Base-by-base conservation (phyloP, 106 monocot genomes). In the Platanthera guangdongensis region DNA sequence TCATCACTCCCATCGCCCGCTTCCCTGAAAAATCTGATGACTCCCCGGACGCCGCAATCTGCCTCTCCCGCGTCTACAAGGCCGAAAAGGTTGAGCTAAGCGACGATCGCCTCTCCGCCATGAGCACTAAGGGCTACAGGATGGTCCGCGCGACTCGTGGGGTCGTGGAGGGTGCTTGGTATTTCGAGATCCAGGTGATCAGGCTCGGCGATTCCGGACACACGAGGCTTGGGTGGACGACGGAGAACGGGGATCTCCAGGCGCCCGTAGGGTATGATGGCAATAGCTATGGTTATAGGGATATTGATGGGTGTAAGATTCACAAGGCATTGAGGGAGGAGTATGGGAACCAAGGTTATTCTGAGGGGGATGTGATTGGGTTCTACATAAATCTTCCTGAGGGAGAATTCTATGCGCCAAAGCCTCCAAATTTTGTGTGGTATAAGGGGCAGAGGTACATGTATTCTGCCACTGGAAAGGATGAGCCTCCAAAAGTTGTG, bases 81-180 rank as follows among this genome's bases (percentile, higher is more conserved):
- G 90, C 97, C n/a, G 97, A 97, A 68, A 82, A 84, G 65, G 83
- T 97, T 53, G 97, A 97, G 75, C 89, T 97, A 16, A 83, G 85
- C 45, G 94, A 97, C 10, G 93, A 91, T 75, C 90, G 97, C 64
- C 86, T 97, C 32, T 70, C 91, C 12, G 93, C 97, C 47, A 83
- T 81, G 68, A 88, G 91, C 82, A 83, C 89, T 69, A 97, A 94
- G 78, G 97, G 97, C 6, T 97, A 94, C 77, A 81, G 97, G 25
- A 97, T 94, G 94, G 97, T 97, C 16, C 85, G 97, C 19, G 89
- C 97, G 51, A 94, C 97, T 10, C 80, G 97, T 4, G 97, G 97
- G 1, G 94, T 94, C 4, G 52, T 75, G 8, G 86, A 89, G 8
- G 97, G 97, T 0, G 83, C 87, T 1, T 94, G 97, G 97, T 97